phyloP scores from a whole-genome alignment of 345 rosid species.

The Eucalyptus marginata region DNA sequence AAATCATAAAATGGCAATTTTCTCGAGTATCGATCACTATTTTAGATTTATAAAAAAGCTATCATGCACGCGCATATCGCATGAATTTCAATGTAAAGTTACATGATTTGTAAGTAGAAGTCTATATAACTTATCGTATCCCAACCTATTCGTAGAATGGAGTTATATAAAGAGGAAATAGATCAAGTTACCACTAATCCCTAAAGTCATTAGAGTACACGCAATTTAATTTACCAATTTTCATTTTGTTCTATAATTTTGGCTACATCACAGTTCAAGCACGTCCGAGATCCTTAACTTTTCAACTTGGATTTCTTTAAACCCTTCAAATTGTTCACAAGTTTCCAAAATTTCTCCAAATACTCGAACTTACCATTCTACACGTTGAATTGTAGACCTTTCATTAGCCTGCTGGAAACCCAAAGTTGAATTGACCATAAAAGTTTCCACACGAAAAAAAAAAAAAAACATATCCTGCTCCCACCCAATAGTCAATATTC shows the following conservation, averaged over 20 bases:
- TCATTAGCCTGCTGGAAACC: not conserved
- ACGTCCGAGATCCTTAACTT: fast-evolving
- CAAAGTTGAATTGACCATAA: not conserved
- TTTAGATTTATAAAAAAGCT: no score
- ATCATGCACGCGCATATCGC: no score
- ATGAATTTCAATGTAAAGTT: no score
- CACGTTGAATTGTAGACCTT: not conserved
- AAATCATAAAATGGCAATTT: no score
- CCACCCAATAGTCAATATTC: not conserved
- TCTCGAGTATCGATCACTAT: no score
- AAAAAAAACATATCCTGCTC: not conserved
- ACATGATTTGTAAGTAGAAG: no score
- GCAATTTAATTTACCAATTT: no score
- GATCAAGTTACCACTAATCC: not conserved
- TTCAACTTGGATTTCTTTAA: not conserved
- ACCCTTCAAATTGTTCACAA: not conserved
- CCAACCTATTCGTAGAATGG: not conserved
- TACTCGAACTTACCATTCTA: not conserved
- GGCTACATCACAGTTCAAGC: not conserved
- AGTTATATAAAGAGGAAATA: not conserved
- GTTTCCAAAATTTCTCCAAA: not conserved
- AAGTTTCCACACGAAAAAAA: not conserved
- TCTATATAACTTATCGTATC: no score
- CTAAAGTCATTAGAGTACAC: no score
- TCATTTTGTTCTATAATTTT: not conserved